A percentile compares a stretch with the other conserved stretches of the same genome.
phyloP scores from a whole-genome alignment of 2,329 filamentous ascomycete species.

The Westerdykella ornata region DNA sequence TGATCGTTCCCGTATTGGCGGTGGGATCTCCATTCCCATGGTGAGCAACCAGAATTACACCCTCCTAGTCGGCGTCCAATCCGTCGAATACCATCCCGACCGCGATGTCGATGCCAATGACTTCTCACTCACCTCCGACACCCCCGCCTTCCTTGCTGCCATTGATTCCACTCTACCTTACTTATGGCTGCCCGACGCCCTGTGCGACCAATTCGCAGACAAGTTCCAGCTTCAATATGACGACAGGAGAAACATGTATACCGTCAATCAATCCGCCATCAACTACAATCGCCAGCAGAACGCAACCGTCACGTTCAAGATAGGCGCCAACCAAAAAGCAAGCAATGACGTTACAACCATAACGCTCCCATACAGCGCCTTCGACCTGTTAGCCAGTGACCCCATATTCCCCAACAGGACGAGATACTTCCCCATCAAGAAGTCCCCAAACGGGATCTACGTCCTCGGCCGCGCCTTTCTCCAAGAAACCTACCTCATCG shows the following conservation, averaged over 20 bases:
- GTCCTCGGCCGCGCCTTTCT: constrained; percentile 33
- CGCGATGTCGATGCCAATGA: constrained; percentile 7
- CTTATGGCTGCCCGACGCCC: constrained; percentile 22
- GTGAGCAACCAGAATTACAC: constrained; percentile 15
- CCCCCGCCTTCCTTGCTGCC: constrained; percentile 19
- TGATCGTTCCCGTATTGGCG: constrained; percentile 29
- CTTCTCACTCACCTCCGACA: constrained; percentile 7
- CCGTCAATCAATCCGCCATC: constrained; percentile 24
- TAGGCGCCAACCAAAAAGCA: constrained; percentile 9
- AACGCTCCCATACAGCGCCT: constrained; percentile 24
- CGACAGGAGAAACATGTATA: constrained; percentile 26
- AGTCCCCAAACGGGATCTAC: constrained; percentile 16
- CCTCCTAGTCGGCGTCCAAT: constrained; percentile 22
- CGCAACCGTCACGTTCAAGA: constrained; percentile 22
- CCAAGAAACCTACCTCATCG: constrained; percentile 35
- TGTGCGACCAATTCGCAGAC: constrained; percentile 35
- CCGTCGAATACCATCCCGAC: constrained; percentile 19
- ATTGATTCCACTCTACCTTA: constrained; percentile 39
- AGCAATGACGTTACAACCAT: constrained; percentile 15
- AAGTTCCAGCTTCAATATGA: constrained; percentile 35
- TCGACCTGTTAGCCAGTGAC: constrained; percentile 14
- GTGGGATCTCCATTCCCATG: constrained; percentile 15
- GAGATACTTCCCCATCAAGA: constrained; percentile 30
- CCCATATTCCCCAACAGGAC: constrained; percentile 9
- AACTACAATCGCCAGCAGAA: constrained; percentile 19